A percentile compares a stretch with the other conserved stretches of the same genome.
Conservation (phyloP, 2,329 filamentous ascomycete genomes). For the Neurospora sp. region DNA sequence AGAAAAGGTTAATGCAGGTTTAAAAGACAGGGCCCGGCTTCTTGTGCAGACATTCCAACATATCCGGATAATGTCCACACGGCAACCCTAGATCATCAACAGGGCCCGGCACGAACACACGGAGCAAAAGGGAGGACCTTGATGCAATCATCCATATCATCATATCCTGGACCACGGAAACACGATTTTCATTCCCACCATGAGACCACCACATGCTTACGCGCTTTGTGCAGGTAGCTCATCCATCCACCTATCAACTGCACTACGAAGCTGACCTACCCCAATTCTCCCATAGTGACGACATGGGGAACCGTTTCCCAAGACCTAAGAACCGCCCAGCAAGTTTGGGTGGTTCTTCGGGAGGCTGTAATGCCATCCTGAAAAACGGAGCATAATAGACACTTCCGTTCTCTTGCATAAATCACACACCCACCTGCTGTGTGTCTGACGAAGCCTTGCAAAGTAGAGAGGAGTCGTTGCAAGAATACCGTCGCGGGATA, state of each 20-base stretch:
- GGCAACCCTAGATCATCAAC: neutral
- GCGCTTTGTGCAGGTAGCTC: neutral
- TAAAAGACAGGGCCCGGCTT: neutral
- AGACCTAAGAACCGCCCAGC: neutral
- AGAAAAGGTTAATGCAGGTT: neutral
- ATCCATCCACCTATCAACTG: neutral
- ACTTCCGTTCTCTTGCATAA: neutral
- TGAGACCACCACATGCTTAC: too few relatives aligned
- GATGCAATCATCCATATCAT: neutral
- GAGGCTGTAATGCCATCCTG: neutral
- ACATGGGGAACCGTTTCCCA: slow-evolving; percentile 2
- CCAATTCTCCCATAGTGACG: slow-evolving; percentile 10
- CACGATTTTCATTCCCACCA: neutral
- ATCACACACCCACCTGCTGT: neutral
- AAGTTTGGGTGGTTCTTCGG: neutral
- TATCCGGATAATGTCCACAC: neutral
- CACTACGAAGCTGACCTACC: neutral
- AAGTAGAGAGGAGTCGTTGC: neutral
- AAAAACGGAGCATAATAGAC: neutral
- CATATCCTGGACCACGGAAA: neutral
- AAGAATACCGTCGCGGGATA: neutral
- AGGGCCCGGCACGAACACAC: neutral
- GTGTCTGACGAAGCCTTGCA: neutral
- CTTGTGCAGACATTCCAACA: too few relatives aligned
- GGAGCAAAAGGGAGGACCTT: neutral